Base-by-base conservation (phyloP, 805 yeast species). In the Yamadazyma paraphyllophila region DNA sequence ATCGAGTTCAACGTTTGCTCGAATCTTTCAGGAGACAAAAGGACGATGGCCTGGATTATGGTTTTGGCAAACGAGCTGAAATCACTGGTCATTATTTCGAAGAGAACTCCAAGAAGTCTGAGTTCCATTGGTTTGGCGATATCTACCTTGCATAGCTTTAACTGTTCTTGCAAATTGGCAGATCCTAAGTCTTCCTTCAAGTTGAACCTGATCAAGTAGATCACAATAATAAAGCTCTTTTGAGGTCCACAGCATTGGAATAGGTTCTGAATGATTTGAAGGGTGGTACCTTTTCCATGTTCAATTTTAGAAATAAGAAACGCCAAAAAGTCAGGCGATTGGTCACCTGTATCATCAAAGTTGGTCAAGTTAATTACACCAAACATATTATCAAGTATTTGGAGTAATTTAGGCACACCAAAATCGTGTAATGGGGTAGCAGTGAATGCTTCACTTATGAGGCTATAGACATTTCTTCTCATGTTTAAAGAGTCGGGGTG, bases 21-120 rank as follows among this genome's bases (percentile, higher is more conserved):
- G 39, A 66, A 60, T 11, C 61, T 67, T 1, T 59, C 65, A 2
- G 55, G 50, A 17, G 62, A 60, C 27, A 60, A 45, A 2, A 51
- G 32, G 2, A 51, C 55, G 2, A 51, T 16, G 9, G 59, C 59
- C 48, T 70, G 74, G 17, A 72, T 57, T 3, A 69, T 49, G 38
- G 50, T 56, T 45, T 71, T 71, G 7, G 65, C 69, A 38, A 67
- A 56, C 0, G 46, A 38, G 24, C 57, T 62, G 45, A 53, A 69
- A 14, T 58, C 58, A 2, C 39, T 40, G 2, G 43, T 33, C 4
- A 50, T 9, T 4, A n/a, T 11, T 8, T 20, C 27, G 15, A 51
- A 46, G 1, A 44, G 65, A 46, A 8, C 48, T 41, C 27, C 66
- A 59, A 39, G 53, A 52, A 24, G 48, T 37, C 2, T 42, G 31